These are phyloP conservation scores for Physaria fendleri DNA, from an alignment of 345 rosid species.

Conservation along the genomic window DNA sequence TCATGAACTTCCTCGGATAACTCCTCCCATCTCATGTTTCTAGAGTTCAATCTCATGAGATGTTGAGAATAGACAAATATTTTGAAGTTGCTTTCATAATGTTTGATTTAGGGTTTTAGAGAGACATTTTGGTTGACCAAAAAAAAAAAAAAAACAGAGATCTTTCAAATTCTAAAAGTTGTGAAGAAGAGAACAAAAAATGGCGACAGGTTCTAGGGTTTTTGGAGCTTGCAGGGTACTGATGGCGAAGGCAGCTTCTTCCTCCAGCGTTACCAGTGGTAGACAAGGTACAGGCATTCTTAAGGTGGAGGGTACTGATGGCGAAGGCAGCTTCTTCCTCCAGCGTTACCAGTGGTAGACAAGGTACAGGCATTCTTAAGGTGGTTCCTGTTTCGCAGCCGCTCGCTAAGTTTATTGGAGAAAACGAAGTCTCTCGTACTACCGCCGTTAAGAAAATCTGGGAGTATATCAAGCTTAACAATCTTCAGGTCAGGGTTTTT, in stretches of 20 bases:
- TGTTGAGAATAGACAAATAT: too few relatives aligned
- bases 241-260: slow-evolving; percentile 24
- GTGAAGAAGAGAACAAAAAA: neutral
- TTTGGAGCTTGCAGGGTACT: slow-evolving; percentile 18
- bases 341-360: neutral
- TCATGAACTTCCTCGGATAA: too few relatives aligned
- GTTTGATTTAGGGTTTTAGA: slow-evolving; percentile 21
- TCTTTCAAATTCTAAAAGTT: neutral
- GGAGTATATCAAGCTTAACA: too few relatives aligned
- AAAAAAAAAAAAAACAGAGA: too few relatives aligned
- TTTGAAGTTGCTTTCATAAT: too few relatives aligned
- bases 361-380: slow-evolving; percentile 8
- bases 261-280: neutral
- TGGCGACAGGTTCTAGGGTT: slow-evolving; percentile 24
- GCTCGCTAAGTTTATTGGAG: slow-evolving; percentile 41
- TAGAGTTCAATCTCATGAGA: too few relatives aligned
- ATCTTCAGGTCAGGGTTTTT: too few relatives aligned
- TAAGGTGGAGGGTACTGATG: slow-evolving; percentile 21
- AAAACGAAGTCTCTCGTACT: too few relatives aligned
- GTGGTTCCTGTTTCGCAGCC: slow-evolving; percentile 9
- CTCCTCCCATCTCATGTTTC: too few relatives aligned
- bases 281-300: slow-evolving; percentile 6
- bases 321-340: slow-evolving; percentile 20
- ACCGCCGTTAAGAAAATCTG: too few relatives aligned
- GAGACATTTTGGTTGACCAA: too few relatives aligned